Evolutionary conservation across 78 protist species (phyloP), one percentile per base, ranked within the genome.

Genomic region (Dictyostelium firmibasis): DNA sequence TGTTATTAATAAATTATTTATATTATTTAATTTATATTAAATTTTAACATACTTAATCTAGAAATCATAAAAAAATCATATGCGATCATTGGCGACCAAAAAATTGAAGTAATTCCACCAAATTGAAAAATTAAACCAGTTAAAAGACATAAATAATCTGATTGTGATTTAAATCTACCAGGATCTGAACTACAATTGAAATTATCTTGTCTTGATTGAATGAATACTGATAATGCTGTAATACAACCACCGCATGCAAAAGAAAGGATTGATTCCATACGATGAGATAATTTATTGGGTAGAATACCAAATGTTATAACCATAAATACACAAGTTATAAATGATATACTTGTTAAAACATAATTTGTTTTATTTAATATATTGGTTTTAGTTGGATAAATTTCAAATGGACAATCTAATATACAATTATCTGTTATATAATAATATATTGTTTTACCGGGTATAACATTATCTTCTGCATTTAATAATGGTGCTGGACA

Each of bases 221-320:
- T 29, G 50, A 81, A 47, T 20, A 79, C 44, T 4, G 87, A 47
- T 8, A 89, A 62, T 47, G 33, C 18, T 11, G n/a, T 31, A 18
- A 89, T 79, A 10, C 29, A 38, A 29, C 27, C 47, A n/a, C 83
- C 27, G n/a, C 43, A 9, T 23, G 57, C 13, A 57, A 67, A 78
- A 7, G 60, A 81, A 4, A 89, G 62, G 10, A 89, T 81, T 6
- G 31, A 23, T 47, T 89, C 87, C 81, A 81, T 89, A 79, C 75
- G 81, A 13, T 41, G 47, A 11, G 94, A 47, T 14, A 81, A 47
- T 31, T 44, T 31, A 6, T 64, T 89, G 16, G 94, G 81, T 31
- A 89, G 23, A 9, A 89, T 47, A 5, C 87, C 85, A 81, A 29
- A 81, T 18, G 83, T 76, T 27, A 86, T 38, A 33, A 86, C 60